phyloP scores from a whole-genome alignment of 2,329 filamentous ascomycete genomes.

The Ceratocystis albifundus region DNA sequence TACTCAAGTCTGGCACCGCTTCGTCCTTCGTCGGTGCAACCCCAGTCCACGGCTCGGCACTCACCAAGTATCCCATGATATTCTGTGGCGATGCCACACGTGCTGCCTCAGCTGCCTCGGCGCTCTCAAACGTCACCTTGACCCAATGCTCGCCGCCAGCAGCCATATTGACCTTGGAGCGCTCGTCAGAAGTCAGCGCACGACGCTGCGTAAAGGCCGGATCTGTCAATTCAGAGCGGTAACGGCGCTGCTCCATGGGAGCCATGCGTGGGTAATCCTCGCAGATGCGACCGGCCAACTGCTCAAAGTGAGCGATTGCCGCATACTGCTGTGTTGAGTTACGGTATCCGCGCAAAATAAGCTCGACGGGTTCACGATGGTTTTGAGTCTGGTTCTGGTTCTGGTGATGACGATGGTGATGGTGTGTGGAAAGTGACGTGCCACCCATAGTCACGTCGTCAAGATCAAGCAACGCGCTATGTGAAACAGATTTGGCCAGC shows the following conservation, averaged over 20 bases:
- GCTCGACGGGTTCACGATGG: slow-evolving; percentile 49
- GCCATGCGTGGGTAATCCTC: slow-evolving; percentile 87
- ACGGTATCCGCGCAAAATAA: slow-evolving; percentile 73
- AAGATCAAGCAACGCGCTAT: slow-evolving; percentile 26
- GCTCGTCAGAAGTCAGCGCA: slow-evolving; percentile 58
- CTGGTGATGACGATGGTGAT: slow-evolving; percentile 27
- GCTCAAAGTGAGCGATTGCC: slow-evolving; percentile 78
- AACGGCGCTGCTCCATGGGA: slow-evolving; percentile 57
- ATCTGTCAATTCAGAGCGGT: slow-evolving; percentile 62
- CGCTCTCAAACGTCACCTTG: slow-evolving; percentile 68
- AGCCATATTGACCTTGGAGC: slow-evolving; percentile 67
- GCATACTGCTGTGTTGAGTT: slow-evolving; percentile 62
- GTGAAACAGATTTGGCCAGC: slow-evolving; percentile 25
- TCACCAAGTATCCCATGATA: slow-evolving; percentile 58
- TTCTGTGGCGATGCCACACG: slow-evolving; percentile 59
- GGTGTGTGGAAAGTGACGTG: slow-evolving; percentile 19
- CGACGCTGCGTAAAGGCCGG: slow-evolving; percentile 55
- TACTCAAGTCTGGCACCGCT: slow-evolving; percentile 43
- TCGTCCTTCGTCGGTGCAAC: slow-evolving; percentile 53
- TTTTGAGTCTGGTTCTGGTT: slow-evolving; percentile 13
- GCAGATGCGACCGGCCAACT: slow-evolving; percentile 72
- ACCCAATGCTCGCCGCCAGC: slow-evolving; percentile 87
- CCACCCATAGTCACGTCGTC: slow-evolving; percentile 29
- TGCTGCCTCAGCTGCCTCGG: slow-evolving; percentile 58
- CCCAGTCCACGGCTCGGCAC: slow-evolving; percentile 58